Percentiles rank a stretch among this genome's conserved stretches.
These are phyloP conservation scores for Litchi chinensis DNA, from an alignment of 345 rosid species.

Conservation along the genomic window DNA sequence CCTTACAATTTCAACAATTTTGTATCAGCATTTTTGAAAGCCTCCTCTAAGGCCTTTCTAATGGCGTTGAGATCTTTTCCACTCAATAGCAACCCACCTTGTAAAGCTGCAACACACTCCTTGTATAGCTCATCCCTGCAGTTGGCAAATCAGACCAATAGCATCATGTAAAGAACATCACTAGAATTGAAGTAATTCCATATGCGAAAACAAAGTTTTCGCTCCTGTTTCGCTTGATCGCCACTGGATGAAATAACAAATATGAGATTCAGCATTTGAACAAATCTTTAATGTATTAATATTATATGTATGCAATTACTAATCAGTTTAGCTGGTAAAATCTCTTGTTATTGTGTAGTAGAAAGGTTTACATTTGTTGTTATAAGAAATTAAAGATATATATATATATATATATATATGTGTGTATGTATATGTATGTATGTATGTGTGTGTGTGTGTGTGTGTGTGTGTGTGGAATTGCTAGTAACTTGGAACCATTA, in stretches of 20 bases:
- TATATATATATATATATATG: no score
- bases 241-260: not conserved
- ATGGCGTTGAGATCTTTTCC: conserved; percentile 55
- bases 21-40: conserved; percentile 70
- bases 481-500: not conserved
- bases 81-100: conserved; percentile 67
- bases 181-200: not conserved
- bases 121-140: conserved; percentile 85
- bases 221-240: not conserved
- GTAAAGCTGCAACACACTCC: conserved; percentile 72
- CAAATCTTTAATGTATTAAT: not conserved
- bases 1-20: conserved; percentile 69
- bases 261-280: not conserved
- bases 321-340: not conserved
- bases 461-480: no score
- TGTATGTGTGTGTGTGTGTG: no score
- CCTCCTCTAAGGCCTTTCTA: conserved; percentile 52
- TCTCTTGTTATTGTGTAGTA: not conserved
- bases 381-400: no score
- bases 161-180: not conserved
- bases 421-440: no score
- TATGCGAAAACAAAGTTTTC: not conserved
- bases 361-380: not conserved
- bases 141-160: conserved; percentile 11
- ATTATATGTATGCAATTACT: not conserved